Evolutionary conservation across 805 yeast species (phyloP), one percentile per base, ranked within the genome.

Genomic region (Lipomyces kockii): DNA sequence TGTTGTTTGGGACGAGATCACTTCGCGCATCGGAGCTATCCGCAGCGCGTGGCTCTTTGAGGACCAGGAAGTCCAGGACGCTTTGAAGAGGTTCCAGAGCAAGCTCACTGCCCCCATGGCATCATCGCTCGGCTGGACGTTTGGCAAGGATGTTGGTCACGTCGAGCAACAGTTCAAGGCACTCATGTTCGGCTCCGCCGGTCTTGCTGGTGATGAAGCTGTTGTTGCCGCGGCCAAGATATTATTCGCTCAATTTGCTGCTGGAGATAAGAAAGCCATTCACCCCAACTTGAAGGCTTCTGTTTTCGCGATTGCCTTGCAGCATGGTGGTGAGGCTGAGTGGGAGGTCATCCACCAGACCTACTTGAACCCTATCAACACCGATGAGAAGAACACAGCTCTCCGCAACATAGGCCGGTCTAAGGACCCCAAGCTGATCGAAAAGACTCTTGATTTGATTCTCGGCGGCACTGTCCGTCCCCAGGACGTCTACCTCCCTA

Each of bases 401-500:
- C 84, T 92, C 74, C 83, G 87, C 76, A 76, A 89, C 11, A 81
- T 91, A 59, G 97, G 97, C 74, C 77, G 83, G 71, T 87, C 89
- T 74, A 84, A 81, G 66, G 84, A 85, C 62, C 78, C 81, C 2
- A 80, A 81, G 62, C 78, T 88, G 62, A 81, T 86, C 65, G 80
- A 85, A 73, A 86, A 85, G 81, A 85, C 90, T 5, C 80, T 88
- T 35, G 82, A 79, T 2, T 82, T 83, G 75, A 77, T 88, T 70
- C 83, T 88, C 70, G 86, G 87, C 69, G 88, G 89, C 39, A 81
- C 82, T 54, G 81, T 89, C 68, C 85, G 86, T 72, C 65, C 78
- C 11, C 96, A 91, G 81, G 97, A 91, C 77, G 84, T 89, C 63
- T 87, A 87, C 79, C 83, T 87, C 72, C 96, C 97, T 71, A 83